phyloP scores from a whole-genome alignment of 306 rosid species.

The Spatholobus suberectus region DNA sequence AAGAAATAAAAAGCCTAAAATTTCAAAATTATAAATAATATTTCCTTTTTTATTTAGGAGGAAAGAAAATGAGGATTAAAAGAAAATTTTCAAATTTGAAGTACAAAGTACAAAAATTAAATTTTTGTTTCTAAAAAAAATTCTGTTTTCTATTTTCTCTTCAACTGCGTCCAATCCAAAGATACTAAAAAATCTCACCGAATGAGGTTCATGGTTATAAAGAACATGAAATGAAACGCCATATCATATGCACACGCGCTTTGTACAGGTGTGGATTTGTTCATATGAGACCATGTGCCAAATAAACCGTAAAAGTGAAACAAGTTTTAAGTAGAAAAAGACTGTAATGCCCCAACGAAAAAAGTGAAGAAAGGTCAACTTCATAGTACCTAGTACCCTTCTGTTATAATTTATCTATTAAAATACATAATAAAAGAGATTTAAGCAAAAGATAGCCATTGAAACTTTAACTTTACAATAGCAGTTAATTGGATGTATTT shows the following conservation, averaged over 20 bases:
- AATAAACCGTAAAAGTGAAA: not conserved
- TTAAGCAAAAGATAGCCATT: too few species aligned
- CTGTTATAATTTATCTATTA: too few species aligned
- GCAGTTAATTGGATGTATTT: too few species aligned
- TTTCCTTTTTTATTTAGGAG: not conserved
- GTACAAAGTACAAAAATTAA: too few species aligned
- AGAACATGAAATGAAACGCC: not conserved
- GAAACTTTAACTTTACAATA: too few species aligned
- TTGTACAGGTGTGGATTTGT: not conserved
- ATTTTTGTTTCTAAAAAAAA: too few species aligned
- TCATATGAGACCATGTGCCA: too few species aligned
- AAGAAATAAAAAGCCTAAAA: not conserved
- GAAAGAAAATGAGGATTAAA: not conserved
- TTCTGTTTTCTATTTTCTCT: too few species aligned
- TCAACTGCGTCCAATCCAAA: too few species aligned
- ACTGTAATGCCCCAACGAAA: not conserved
- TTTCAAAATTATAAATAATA: not conserved
- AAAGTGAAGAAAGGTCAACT: not conserved
- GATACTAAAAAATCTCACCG: too few species aligned
- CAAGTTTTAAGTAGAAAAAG: not conserved
- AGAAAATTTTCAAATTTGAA: too few species aligned
- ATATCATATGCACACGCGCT: not conserved
- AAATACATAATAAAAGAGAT: too few species aligned
- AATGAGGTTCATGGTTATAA: not conserved
- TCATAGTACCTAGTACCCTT: not conserved